Percentiles rank a stretch among this genome's conserved stretches.
phyloP scores from a whole-genome alignment of 768 basidiomycete genomes.

The Boletus fagicola region DNA sequence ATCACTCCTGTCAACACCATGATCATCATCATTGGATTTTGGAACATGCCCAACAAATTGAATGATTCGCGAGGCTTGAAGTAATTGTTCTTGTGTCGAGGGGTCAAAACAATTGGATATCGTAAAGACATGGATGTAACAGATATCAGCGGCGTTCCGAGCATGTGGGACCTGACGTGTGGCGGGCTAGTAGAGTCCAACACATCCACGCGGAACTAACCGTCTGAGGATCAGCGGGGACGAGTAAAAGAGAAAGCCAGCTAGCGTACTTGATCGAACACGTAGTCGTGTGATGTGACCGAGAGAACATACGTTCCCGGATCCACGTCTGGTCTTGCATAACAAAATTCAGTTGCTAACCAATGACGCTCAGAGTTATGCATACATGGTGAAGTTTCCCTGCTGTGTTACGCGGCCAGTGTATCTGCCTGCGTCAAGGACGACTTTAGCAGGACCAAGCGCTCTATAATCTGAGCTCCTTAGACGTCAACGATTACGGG shows the following conservation, averaged over 20 bases:
- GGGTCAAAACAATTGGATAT: conserved; percentile 57
- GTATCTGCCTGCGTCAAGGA: conserved; percentile 58
- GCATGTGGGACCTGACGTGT: conserved; percentile 61
- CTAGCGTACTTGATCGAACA: conserved; percentile 63
- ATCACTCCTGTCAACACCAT: conserved; percentile 65
- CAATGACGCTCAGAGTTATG: neutral
- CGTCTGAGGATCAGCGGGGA: conserved; percentile 2
- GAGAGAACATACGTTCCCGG: conserved; percentile 69
- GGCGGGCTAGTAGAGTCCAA: conserved; percentile 40
- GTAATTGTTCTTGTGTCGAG: conserved; percentile 58
- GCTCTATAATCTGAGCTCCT: conserved; percentile 32
- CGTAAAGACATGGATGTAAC: conserved; percentile 51
- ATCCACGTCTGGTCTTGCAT: conserved; percentile 60
- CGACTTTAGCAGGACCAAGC: conserved; percentile 57
- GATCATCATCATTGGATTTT: conserved; percentile 83
- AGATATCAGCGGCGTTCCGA: conserved; percentile 68
- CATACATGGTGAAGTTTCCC: conserved; percentile 71
- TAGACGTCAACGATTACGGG: conserved; percentile 11
- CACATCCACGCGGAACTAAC: conserved; percentile 69
- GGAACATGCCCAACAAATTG: conserved; percentile 71
- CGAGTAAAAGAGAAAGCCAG: neutral
- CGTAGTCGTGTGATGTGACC: conserved; percentile 61
- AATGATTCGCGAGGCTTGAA: conserved; percentile 72
- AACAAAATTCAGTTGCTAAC: conserved; percentile 11
- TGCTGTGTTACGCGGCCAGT: conserved; percentile 52